phyloP scores from a whole-genome alignment of 179 eudicot genomes.

The Spergularia azorica region DNA sequence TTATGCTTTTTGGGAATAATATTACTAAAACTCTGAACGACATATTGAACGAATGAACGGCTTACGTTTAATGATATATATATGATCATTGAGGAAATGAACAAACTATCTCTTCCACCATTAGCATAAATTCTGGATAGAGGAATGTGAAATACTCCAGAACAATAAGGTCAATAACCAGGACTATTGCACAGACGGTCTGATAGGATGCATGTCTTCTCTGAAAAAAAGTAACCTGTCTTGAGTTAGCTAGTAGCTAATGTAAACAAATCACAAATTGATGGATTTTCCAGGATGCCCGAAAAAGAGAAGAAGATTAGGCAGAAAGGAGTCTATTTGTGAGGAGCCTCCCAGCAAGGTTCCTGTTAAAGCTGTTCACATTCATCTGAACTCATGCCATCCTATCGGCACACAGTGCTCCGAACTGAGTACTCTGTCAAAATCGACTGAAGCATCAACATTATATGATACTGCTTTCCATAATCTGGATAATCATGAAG shows the following conservation, averaged over 20 bases:
- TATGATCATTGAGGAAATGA: not conserved
- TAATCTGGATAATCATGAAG: slow-evolving; percentile 17
- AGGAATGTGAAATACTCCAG: slow-evolving; percentile 6
- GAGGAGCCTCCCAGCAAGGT: slow-evolving; percentile 15
- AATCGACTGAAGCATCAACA: slow-evolving; percentile 9
- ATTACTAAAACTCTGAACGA: too few species aligned
- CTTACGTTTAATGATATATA: too few species aligned
- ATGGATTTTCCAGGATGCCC: slow-evolving; percentile 32
- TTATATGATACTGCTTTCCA: not conserved
- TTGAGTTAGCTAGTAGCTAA: not conserved
- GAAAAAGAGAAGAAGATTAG: slow-evolving; percentile 38
- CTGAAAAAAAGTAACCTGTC: not conserved
- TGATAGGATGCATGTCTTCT: not conserved
- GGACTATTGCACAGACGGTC: not conserved
- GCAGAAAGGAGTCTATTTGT: not conserved
- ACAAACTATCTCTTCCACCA: not conserved
- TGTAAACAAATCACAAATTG: slow-evolving; percentile 2
- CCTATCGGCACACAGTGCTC: slow-evolving; percentile 13
- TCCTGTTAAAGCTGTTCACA: slow-evolving; percentile 24
- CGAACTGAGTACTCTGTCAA: slow-evolving; percentile 16
- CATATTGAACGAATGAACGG: too few species aligned
- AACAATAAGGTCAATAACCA: not conserved
- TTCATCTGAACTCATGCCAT: slow-evolving; percentile 12
- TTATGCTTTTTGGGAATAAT: too few species aligned
- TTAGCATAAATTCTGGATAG: not conserved